Conservation (phyloP, 805 yeast genomes). For the Pichia membranifaciens region DNA sequence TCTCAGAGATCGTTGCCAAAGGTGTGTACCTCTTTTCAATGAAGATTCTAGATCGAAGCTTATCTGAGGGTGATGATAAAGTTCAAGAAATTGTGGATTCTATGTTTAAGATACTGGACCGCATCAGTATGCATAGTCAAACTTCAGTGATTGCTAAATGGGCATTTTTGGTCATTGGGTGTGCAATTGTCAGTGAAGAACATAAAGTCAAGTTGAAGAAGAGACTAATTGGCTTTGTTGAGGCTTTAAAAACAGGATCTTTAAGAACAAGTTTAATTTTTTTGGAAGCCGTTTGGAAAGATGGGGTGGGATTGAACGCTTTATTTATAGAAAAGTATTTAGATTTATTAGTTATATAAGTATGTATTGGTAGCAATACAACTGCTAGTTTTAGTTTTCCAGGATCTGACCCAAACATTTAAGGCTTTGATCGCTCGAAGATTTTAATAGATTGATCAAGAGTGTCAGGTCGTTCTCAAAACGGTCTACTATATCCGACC, state of each 20-base stretch:
- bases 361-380: too few relatives aligned
- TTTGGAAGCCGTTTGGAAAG: constrained; percentile 16
- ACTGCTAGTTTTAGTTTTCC: neutral
- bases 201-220: constrained; percentile 12
- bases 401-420: constrained; percentile 37
- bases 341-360: constrained; percentile 6
- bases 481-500: constrained; percentile 34
- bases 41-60: constrained; percentile 12
- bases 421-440: constrained; percentile 45
- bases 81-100: constrained; percentile 9
- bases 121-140: constrained; percentile 16
- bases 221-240: constrained; percentile 16
- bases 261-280: constrained; percentile 11
- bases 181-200: constrained; percentile 11
- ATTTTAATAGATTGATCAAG: constrained; percentile 46
- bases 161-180: constrained; percentile 21
- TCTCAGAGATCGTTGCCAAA: constrained; percentile 16
- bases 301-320: constrained; percentile 8
- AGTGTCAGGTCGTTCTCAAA: constrained; percentile 36
- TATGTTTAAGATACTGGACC: constrained; percentile 9
- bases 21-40: constrained; percentile 14
- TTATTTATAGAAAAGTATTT: constrained; percentile 10
- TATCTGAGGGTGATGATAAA: constrained; percentile 5
- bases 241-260: constrained; percentile 13
- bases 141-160: constrained; percentile 16